These are phyloP conservation scores for Gardenia jasminoides DNA, from an alignment of 257 asterid species.

Conservation along the genomic window DNA sequence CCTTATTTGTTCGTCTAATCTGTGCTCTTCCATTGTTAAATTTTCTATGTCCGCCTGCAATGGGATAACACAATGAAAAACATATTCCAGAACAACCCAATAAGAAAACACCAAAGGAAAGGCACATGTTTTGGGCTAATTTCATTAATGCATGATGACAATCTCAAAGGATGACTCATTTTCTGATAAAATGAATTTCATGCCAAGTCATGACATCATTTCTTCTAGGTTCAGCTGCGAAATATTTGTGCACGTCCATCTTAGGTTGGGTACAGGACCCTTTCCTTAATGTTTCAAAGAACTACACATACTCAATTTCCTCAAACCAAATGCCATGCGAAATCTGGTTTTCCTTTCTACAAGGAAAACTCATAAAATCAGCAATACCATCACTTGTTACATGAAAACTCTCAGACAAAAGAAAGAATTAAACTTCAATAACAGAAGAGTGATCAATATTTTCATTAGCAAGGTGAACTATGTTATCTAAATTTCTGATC, in stretches of 20 bases:
- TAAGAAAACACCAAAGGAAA: neutral
- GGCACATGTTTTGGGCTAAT: neutral
- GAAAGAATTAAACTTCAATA: neutral
- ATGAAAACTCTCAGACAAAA: neutral
- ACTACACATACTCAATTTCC: neutral
- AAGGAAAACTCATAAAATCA: neutral
- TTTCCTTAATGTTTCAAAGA: neutral
- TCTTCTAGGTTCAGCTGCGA: neutral
- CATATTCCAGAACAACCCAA: neutral
- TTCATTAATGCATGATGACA: neutral
- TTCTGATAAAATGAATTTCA: neutral
- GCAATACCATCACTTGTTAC: neutral
- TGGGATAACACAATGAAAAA: constrained; percentile 3
- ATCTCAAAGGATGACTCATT: neutral
- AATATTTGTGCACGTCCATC: neutral
- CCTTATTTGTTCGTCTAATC: constrained; percentile 46
- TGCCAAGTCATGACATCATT: neutral
- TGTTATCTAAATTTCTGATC: neutral
- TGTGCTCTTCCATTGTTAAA: constrained; percentile 34
- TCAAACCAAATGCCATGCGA: neutral
- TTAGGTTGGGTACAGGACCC: neutral
- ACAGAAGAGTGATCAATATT: neutral
- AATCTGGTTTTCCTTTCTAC: neutral
- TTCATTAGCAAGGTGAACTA: neutral
- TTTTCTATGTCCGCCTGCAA: constrained; percentile 41